These are phyloP conservation scores for Arctium lappa DNA, from an alignment of 129 eudicot genomes.

Conservation along the genomic window DNA sequence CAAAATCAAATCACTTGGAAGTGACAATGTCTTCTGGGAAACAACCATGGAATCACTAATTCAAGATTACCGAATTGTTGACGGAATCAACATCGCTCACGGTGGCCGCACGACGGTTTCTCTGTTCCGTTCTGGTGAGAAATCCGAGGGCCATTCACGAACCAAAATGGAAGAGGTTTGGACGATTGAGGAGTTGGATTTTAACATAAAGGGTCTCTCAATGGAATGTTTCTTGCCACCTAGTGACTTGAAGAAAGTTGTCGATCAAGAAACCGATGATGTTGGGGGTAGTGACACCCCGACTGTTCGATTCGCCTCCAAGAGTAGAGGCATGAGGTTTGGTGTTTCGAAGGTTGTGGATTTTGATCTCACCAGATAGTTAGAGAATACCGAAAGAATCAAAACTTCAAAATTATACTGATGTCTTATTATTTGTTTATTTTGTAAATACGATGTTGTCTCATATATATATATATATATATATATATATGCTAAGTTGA, in stretches of 20 bases:
- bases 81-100: slow-evolving; percentile 80
- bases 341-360: slow-evolving; percentile 40
- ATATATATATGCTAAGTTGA: too few relatives aligned
- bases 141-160: slow-evolving; percentile 48
- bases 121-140: slow-evolving; percentile 61
- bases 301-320: slow-evolving; percentile 18
- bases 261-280: slow-evolving; percentile 36
- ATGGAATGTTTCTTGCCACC: slow-evolving; percentile 83
- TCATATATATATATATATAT: too few relatives aligned
- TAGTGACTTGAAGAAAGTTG: slow-evolving; percentile 46
- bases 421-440: not conserved
- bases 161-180: slow-evolving; percentile 88
- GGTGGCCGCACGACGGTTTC: slow-evolving; percentile 59
- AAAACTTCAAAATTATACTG: slow-evolving; percentile 28
- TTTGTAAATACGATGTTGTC: slow-evolving; percentile 13
- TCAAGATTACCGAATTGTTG: slow-evolving; percentile 66
- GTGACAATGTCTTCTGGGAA: slow-evolving; percentile 70
- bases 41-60: slow-evolving; percentile 87
- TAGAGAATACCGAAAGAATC: slow-evolving; percentile 10
- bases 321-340: slow-evolving; percentile 27
- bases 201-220: slow-evolving; percentile 73
- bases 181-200: slow-evolving; percentile 85
- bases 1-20: slow-evolving; percentile 52
- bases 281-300: slow-evolving; percentile 15
- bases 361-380: slow-evolving; percentile 22